Evolutionary conservation across 768 basidiomycete genomes (phyloP).

Genomic region (Tylopilus felleus): DNA sequence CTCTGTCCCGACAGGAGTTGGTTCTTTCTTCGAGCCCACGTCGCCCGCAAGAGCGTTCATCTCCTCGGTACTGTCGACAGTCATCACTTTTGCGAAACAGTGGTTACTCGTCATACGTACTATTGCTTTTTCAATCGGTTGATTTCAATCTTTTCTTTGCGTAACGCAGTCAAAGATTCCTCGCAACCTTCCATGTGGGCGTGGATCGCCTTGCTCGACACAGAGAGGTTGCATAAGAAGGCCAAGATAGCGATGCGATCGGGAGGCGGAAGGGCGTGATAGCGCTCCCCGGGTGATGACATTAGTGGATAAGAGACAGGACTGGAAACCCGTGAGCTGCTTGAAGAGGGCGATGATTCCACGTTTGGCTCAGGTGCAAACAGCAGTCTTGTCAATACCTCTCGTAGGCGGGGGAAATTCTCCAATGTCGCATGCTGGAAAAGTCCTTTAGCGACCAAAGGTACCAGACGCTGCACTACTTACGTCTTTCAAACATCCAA

Average conservation of each 20-base stretch:
- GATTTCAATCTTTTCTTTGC: conserved; percentile 95
- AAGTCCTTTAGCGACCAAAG: conserved; percentile 1
- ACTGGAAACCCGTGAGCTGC: conserved; percentile 47
- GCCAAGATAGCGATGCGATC: conserved; percentile 84
- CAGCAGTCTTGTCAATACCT: conserved; percentile 66
- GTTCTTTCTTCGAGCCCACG: conserved; percentile 44
- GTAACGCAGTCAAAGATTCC: conserved; percentile 81
- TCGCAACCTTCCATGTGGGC: conserved; percentile 89
- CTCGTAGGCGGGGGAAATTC: conserved; percentile 71
- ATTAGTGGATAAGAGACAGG: conserved; percentile 41
- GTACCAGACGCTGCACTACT: conserved; percentile 33
- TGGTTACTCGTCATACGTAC: conserved; percentile 47
- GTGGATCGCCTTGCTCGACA: conserved; percentile 88
- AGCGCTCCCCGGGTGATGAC: conserved; percentile 64
- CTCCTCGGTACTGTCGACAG: conserved; percentile 57
- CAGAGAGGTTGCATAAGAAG: conserved; percentile 86
- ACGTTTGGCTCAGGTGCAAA: conserved; percentile 56
- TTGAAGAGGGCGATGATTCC: conserved; percentile 43
- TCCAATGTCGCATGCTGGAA: conserved; percentile 67
- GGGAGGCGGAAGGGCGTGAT: conserved; percentile 64
- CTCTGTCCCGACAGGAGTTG: conserved; percentile 37
- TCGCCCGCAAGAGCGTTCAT: conserved; percentile 65
- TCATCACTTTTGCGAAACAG: conserved; percentile 13
- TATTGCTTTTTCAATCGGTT: conserved; percentile 85
- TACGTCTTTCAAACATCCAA: conserved; percentile 89